phyloP scores from a whole-genome alignment of 495 filamentous ascomycete genomes.

The Neurospora hispaniola region DNA sequence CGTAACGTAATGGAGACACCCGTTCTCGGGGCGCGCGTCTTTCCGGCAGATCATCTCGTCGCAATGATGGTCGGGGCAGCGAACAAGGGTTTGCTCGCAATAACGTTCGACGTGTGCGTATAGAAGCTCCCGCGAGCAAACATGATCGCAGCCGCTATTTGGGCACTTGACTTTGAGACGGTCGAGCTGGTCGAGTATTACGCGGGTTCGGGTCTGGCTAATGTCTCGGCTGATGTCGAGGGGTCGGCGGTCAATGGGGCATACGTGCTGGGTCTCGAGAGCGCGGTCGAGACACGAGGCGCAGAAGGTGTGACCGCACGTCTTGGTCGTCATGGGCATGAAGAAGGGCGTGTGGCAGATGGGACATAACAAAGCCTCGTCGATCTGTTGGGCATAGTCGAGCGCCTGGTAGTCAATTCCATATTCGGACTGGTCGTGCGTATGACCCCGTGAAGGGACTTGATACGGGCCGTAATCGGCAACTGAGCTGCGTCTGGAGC shows the following conservation, averaged over 20 bases:
- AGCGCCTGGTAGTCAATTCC: conserved; percentile 53
- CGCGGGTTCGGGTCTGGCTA: conserved; percentile 22
- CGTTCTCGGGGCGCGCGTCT: conserved; percentile 22
- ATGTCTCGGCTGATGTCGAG: conserved; percentile 23
- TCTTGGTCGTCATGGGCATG: conserved; percentile 53
- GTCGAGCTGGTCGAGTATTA: conserved; percentile 55
- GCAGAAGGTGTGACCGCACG: conserved; percentile 64
- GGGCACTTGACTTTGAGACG: conserved; percentile 68
- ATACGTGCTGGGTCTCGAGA: conserved; percentile 36
- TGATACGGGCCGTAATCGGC: not conserved
- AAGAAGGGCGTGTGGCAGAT: conserved; percentile 73
- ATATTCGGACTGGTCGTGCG: not conserved
- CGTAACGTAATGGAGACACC: conserved; percentile 37
- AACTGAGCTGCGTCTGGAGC: conserved; percentile 2
- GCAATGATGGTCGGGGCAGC: conserved; percentile 47
- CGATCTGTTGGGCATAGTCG: conserved; percentile 57
- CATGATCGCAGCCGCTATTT: conserved; percentile 52
- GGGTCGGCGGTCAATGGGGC: conserved; percentile 41
- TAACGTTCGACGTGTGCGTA: conserved; percentile 65
- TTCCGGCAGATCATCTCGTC: conserved; percentile 26
- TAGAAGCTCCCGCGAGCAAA: conserved; percentile 55
- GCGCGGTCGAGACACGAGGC: conserved; percentile 55
- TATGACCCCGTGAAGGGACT: not conserved
- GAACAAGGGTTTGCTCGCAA: conserved; percentile 55
- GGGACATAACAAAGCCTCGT: conserved; percentile 72